phyloP scores from a whole-genome alignment of 495 filamentous ascomycete species.

The Aspergillus indologenus region DNA sequence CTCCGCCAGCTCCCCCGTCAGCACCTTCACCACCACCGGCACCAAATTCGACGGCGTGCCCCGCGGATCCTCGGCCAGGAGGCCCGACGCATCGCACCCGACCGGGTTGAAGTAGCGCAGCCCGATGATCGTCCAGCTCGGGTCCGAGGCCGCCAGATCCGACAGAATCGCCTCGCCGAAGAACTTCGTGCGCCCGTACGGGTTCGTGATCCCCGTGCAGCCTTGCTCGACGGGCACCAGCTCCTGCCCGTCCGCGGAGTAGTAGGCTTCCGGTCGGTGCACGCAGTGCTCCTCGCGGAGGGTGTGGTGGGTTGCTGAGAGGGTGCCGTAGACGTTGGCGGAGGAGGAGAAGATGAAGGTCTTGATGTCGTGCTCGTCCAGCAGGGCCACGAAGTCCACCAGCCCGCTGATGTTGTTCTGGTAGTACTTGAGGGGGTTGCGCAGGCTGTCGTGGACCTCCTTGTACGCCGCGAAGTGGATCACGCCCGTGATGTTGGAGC shows the following conservation, averaged over 20 bases:
- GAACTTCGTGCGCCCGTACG: constrained; percentile 63
- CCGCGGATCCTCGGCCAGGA: constrained; percentile 59
- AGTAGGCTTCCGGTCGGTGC: constrained; percentile 40
- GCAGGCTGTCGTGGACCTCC: constrained; percentile 49
- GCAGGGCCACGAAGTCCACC: constrained; percentile 49
- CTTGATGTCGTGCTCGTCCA: constrained; percentile 55
- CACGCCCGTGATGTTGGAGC: constrained; percentile 53
- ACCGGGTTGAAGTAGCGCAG: constrained; percentile 67
- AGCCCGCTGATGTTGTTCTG: constrained; percentile 60
- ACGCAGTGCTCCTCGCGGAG: constrained; percentile 57
- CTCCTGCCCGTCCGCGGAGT: constrained; percentile 25
- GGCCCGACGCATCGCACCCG: constrained; percentile 58
- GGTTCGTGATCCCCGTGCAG: constrained; percentile 55
- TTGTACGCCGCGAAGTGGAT: constrained; percentile 64
- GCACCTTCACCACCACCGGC: constrained; percentile 54
- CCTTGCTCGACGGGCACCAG: constrained; percentile 32
- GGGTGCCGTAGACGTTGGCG: constrained; percentile 59
- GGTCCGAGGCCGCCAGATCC: constrained; percentile 52
- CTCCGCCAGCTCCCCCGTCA: constrained; percentile 46
- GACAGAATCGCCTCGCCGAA: constrained; percentile 60
- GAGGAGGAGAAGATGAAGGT: constrained; percentile 64
- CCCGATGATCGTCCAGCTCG: constrained; percentile 56
- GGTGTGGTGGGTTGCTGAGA: constrained; percentile 44
- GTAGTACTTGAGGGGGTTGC: constrained; percentile 59
- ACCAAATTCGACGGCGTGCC: constrained; percentile 58